phyloP scores from a whole-genome alignment of 169 alveolate genomes.

The Eimeria acervulina region DNA sequence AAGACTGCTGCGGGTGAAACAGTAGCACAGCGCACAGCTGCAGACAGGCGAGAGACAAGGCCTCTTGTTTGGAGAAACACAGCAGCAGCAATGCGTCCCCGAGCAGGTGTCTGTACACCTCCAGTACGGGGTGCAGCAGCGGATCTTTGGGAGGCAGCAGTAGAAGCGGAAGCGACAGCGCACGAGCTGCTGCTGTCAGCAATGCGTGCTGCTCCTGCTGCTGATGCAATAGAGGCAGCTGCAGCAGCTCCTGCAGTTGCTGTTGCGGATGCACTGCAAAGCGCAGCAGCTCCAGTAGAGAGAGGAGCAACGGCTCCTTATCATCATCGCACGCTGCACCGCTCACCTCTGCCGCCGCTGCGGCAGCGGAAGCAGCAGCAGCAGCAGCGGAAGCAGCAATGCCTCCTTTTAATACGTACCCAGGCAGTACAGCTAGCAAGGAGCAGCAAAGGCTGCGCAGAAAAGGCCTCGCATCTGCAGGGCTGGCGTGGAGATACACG shows the following conservation, averaged over 20 bases:
- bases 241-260: conserved; percentile 50
- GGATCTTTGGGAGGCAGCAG: conserved; percentile 60
- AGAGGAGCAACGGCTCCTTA: conserved; percentile 32
- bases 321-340: neutral
- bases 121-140: conserved; percentile 29
- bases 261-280: conserved; percentile 46
- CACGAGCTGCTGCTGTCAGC: conserved; percentile 51
- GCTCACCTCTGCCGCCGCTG: neutral
- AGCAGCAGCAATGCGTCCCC: conserved; percentile 52
- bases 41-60: conserved; percentile 20
- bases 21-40: conserved; percentile 53
- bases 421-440: neutral
- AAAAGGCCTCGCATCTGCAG: conserved; percentile 38
- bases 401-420: conserved; percentile 23
- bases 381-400: conserved; percentile 64
- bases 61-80: neutral
- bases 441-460: conserved; percentile 50
- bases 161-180: conserved; percentile 66
- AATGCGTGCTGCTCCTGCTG: conserved; percentile 30
- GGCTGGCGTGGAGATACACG: conserved; percentile 69
- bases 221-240: neutral
- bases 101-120: conserved; percentile 56
- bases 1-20: conserved; percentile 75
- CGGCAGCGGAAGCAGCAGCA: conserved; percentile 44
- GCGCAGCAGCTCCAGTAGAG: conserved; percentile 63